These are phyloP conservation scores for Blastocystis hominis DNA, from an alignment of 352 stramenopile genomes.

Conservation along the genomic window DNA sequence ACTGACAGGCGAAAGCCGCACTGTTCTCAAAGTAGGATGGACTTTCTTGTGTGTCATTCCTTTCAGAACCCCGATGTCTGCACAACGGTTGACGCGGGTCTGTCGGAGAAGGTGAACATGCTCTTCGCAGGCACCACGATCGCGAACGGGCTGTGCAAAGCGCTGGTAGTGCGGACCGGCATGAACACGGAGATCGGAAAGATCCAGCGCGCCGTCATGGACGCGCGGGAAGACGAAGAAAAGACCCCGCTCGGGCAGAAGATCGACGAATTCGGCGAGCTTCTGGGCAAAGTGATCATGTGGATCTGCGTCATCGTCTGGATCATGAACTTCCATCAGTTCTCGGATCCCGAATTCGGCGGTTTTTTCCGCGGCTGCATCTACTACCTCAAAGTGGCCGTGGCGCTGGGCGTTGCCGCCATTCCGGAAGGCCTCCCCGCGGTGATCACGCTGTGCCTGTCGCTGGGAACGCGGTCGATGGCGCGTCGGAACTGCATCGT, in stretches of 20 bases:
- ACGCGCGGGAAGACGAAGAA: conserved; percentile 73
- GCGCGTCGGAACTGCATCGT: conserved; percentile 93
- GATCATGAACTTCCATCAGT: conserved; percentile 78
- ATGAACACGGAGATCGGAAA: conserved; percentile 98
- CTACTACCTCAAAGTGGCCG: conserved; percentile 98
- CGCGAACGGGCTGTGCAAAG: conserved; percentile 81
- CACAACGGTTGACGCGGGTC: conserved; percentile 19
- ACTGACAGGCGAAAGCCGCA: conserved; percentile 88
- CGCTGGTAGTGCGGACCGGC: conserved; percentile 78
- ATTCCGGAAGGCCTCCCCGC: conserved; percentile 95
- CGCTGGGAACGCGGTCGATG: conserved; percentile 86
- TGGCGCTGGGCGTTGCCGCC: conserved; percentile 90
- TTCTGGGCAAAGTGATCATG: conserved; percentile 87
- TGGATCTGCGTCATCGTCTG: conserved; percentile 79
- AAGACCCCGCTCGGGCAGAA: conserved; percentile 92
- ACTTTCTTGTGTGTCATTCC: not conserved
- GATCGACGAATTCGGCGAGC: conserved; percentile 92
- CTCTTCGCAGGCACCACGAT: conserved; percentile 91
- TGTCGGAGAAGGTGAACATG: conserved; percentile 86
- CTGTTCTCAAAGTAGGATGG: conserved; percentile 73
- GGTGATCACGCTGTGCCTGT: conserved; percentile 88
- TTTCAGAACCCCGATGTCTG: not conserved
- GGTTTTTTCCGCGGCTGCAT: conserved; percentile 85
- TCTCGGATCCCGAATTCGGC: conserved; percentile 68
- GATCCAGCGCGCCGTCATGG: conserved; percentile 80